Evolutionary conservation across 2,329 filamentous ascomycete genomes (phyloP).

Genomic region (Talaromyces sp.): DNA sequence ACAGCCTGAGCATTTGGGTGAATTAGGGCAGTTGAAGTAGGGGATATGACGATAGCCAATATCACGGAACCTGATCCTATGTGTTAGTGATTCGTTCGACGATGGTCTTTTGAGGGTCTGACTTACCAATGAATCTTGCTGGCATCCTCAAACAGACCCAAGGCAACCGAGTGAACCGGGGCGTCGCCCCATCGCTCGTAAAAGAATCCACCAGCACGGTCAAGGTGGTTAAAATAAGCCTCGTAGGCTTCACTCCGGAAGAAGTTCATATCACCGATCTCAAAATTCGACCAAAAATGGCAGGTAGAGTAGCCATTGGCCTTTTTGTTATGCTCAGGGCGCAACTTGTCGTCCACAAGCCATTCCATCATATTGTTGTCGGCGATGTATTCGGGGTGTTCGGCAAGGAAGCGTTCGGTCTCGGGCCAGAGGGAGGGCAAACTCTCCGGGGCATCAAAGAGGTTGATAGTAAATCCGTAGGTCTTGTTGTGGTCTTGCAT

Average conservation of each 20-base stretch:
- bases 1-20: constrained; percentile 85
- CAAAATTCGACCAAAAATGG: constrained; percentile 99
- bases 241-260: constrained; percentile 88
- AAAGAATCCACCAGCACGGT: constrained; percentile 93
- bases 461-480: constrained; percentile 96
- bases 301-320: constrained; percentile 96
- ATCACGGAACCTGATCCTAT: constrained; percentile 80
- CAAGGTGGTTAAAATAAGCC: constrained; percentile 93
- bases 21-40: constrained; percentile 98
- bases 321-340: constrained; percentile 73
- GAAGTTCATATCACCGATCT: constrained; percentile 89
- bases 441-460: constrained; percentile 86
- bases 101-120: neutral
- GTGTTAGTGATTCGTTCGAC: neutral
- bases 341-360: constrained; percentile 72
- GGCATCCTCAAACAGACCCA: constrained; percentile 87
- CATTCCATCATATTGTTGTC: constrained; percentile 82
- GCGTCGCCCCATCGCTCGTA: constrained; percentile 99
- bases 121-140: constrained; percentile 87
- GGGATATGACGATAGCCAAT: constrained; percentile 98
- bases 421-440: constrained; percentile 93
- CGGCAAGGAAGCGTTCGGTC: constrained; percentile 81
- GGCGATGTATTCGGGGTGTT: constrained; percentile 76
- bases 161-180: constrained; percentile 88
- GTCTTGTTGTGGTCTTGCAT: constrained; percentile 99